Base-by-base conservation (phyloP, 495 filamentous ascomycete genomes). In the Durotheca rogersii region DNA sequence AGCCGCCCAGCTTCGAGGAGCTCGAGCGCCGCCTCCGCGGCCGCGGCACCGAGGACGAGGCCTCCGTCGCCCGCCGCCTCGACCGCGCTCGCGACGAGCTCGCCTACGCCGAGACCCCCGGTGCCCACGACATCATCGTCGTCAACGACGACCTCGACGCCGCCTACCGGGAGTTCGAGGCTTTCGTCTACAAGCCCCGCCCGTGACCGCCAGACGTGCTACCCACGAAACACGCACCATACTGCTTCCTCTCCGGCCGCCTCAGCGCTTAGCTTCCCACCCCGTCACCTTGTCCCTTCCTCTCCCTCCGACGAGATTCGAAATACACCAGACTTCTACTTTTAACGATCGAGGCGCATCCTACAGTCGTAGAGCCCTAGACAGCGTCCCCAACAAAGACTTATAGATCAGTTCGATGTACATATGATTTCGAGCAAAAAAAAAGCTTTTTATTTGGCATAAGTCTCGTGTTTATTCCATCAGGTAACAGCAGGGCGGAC, bases 121-220 rank as follows among this genome's bases (percentile, higher is more conserved):
- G 86, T 11, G 82, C 84, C 7, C 87, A 93, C 68, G 93, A 96
- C 57, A 81, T 82, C 70, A 82, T 89, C 43, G 83, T 98, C 51
- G 84, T 96, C 25, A 98, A 98, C 62, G 86, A 94, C 67, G 81
- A 95, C 60, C 66, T 96, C 54, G 89, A 96, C 49, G 82, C 68
- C 57, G 89, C 93, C 2, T 96, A 89, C 72, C 67, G 69, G 54
- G 86, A 95, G 69, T 67, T 96, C 37, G 82, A 84, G 66, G 80
- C 80, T 38, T 95, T 74, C 41, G 66, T 81, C 38, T 80, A 76
- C 51, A 67, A 67, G 52, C 65, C 65, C 4, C 41, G 53, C 12
- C 53, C 55, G n/a, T 66, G 65, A 23, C 32, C 25, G 15, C 11
- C 15, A 35, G 5, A 35, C n/a, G n/a, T n/a, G n/a, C n/a, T n/a